phyloP scores from a whole-genome alignment of 164 flowering plant species.

The Sedum album region DNA sequence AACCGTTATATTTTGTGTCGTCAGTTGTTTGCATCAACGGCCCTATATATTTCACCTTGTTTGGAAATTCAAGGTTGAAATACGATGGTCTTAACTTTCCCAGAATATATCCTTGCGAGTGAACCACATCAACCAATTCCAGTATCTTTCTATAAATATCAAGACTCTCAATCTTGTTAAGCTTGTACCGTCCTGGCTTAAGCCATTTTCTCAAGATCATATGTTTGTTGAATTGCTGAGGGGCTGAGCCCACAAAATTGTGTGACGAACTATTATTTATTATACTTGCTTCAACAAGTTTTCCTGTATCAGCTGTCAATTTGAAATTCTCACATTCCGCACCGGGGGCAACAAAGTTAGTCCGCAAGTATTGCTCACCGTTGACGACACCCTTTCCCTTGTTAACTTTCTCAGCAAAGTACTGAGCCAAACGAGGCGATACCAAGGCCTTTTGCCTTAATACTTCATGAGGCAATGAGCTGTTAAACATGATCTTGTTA shows the following conservation, averaged over 20 bases:
- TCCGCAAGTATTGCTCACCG: slow-evolving; percentile 9
- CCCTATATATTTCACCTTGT: slow-evolving; percentile 45
- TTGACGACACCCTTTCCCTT: slow-evolving; percentile 18
- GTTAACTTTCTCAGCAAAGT: slow-evolving; percentile 11
- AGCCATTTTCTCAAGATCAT: slow-evolving; percentile 62
- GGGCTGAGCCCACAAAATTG: slow-evolving; percentile 12
- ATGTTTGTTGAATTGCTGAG: slow-evolving; percentile 21
- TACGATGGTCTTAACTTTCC: slow-evolving; percentile 54
- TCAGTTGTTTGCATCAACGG: slow-evolving; percentile 20
- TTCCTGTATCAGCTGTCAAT: not conserved
- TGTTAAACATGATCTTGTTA: slow-evolving; percentile 14
- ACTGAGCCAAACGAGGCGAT: slow-evolving; percentile 12
- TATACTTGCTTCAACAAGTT: not conserved
- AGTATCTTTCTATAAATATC: slow-evolving; percentile 52
- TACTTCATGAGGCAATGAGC: slow-evolving; percentile 1
- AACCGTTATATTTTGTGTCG: slow-evolving; percentile 14
- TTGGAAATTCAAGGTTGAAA: slow-evolving; percentile 45
- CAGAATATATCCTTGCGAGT: slow-evolving; percentile 48
- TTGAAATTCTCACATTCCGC: slow-evolving; percentile 8
- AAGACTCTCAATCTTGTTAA: slow-evolving; percentile 39
- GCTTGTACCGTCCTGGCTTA: slow-evolving; percentile 20
- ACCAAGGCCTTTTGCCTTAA: slow-evolving; percentile 11
- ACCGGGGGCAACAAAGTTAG: not conserved
- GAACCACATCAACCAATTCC: slow-evolving; percentile 59
- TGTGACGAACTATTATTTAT: slow-evolving; percentile 8